phyloP scores from a whole-genome alignment of 306 rosid genomes.

The Dalbergia cultrata region DNA sequence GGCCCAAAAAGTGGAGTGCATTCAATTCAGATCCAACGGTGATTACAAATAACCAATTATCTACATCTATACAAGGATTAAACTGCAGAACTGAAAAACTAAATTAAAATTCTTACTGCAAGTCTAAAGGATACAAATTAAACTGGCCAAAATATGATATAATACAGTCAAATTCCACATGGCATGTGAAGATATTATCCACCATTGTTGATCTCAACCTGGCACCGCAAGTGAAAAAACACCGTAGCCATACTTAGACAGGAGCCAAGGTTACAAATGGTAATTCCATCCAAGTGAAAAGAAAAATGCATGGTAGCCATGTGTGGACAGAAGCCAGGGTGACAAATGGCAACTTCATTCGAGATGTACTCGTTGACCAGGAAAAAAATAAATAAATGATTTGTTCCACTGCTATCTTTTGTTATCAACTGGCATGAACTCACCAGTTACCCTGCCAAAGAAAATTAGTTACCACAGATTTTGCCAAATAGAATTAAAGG shows the following conservation, averaged over 20 bases:
- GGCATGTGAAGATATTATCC: slow-evolving; percentile 15
- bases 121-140: slow-evolving; percentile 17
- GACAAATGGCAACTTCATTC: slow-evolving; percentile 14
- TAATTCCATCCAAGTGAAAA: not conserved
- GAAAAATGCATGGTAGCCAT: slow-evolving; percentile 14
- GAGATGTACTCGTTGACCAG: slow-evolving; percentile 22
- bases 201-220: slow-evolving; percentile 26
- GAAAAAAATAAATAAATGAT: slow-evolving; percentile 10
- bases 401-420: slow-evolving; percentile 12
- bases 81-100: slow-evolving; percentile 18
- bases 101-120: slow-evolving; percentile 6
- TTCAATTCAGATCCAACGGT: not conserved
- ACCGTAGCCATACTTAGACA: slow-evolving; percentile 7
- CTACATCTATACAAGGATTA: slow-evolving; percentile 45
- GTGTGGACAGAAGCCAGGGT: not conserved
- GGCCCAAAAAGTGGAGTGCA: not conserved
- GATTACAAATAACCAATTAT: slow-evolving; percentile 20
- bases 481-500: too few species aligned
- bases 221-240: slow-evolving; percentile 39
- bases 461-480: slow-evolving; percentile 6
- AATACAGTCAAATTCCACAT: slow-evolving; percentile 33
- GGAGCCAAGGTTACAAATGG: not conserved
- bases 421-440: slow-evolving; percentile 48
- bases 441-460: slow-evolving; percentile 80
- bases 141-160: slow-evolving; percentile 3